phyloP scores from a whole-genome alignment of 805 yeast genomes.

The Candida sanyiensis region DNA sequence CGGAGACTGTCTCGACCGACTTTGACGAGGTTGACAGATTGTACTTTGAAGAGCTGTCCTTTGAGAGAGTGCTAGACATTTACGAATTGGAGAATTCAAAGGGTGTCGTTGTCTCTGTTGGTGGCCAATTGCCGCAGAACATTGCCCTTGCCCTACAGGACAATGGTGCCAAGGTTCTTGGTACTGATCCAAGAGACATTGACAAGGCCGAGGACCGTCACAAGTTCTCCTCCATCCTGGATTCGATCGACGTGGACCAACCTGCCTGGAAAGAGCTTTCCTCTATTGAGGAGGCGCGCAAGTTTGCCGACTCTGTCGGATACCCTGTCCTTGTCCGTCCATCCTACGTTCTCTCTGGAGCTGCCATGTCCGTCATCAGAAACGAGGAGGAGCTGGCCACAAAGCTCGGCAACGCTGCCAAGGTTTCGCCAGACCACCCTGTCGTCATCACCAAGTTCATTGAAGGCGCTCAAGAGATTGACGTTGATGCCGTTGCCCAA shows the following conservation, averaged over 20 bases:
- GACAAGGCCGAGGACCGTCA: constrained; percentile 98
- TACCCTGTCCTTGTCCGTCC: constrained; percentile 98
- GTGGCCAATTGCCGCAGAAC: constrained; percentile 97
- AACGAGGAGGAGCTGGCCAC: constrained; percentile 72
- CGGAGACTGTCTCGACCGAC: constrained; percentile 97
- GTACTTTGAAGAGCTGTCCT: constrained; percentile 91
- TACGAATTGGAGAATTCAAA: constrained; percentile 85
- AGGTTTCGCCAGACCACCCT: constrained; percentile 93
- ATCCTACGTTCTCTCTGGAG: constrained; percentile 94
- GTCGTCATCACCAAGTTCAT: constrained; percentile 96
- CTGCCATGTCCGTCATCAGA: constrained; percentile 94
- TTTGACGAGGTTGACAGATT: constrained; percentile 97
- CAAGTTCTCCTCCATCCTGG: constrained; percentile 91
- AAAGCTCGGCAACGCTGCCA: constrained; percentile 81
- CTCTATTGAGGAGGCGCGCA: constrained; percentile 77
- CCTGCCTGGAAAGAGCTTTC: constrained; percentile 97
- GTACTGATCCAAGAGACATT: constrained; percentile 91
- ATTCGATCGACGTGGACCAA: constrained; percentile 89
- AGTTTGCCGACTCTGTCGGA: constrained; percentile 78
- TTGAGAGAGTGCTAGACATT: constrained; percentile 95
- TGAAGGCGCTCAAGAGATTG: constrained; percentile 94
- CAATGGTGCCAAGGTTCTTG: constrained; percentile 82
- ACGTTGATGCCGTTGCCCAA: constrained; percentile 92
- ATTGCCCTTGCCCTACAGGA: constrained; percentile 81
- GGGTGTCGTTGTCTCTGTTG: constrained; percentile 94